Evolutionary conservation across 148 eudicot species (phyloP).

Genomic region (Oxyria digyna): DNA sequence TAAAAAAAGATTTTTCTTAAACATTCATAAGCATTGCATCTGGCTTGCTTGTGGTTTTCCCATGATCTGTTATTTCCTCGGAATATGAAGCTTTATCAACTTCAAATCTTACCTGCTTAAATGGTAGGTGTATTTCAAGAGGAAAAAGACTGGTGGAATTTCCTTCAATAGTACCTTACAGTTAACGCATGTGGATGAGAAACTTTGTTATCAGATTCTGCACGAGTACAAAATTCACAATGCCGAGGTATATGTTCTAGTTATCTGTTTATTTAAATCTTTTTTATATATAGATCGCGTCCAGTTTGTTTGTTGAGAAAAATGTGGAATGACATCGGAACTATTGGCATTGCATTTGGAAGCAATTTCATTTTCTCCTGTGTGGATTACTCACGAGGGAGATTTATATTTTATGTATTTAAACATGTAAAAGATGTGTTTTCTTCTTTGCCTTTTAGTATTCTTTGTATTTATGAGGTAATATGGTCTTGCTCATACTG

Average conservation of each 20-base stretch:
- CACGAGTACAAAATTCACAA: slow-evolving; percentile 98
- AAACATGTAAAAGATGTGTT: too few species aligned
- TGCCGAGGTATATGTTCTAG: slow-evolving; percentile 82
- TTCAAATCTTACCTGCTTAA: background rate
- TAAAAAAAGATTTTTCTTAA: background rate
- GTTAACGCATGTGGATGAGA: slow-evolving; percentile 94
- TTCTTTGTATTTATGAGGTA: background rate
- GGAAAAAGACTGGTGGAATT: slow-evolving; percentile 97
- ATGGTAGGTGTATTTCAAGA: slow-evolving; percentile 83
- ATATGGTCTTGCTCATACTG: background rate
- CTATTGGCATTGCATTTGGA: background rate
- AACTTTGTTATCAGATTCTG: slow-evolving; percentile 96
- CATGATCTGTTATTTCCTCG: background rate
- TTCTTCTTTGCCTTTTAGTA: background rate
- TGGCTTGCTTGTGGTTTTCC: background rate
- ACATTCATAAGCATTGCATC: background rate
- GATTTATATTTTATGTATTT: too few species aligned
- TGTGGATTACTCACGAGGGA: background rate
- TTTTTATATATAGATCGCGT: background rate
- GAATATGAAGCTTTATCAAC: background rate
- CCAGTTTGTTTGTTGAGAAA: background rate
- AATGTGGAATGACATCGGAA: background rate
- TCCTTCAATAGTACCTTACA: slow-evolving; percentile 84
- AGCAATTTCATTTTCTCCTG: background rate
- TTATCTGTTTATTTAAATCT: background rate